A percentile compares a stretch with the other conserved stretches of the same genome.
Conservation (phyloP, 495 filamentous ascomycete species). For the Penicillium chermesinum region DNA sequence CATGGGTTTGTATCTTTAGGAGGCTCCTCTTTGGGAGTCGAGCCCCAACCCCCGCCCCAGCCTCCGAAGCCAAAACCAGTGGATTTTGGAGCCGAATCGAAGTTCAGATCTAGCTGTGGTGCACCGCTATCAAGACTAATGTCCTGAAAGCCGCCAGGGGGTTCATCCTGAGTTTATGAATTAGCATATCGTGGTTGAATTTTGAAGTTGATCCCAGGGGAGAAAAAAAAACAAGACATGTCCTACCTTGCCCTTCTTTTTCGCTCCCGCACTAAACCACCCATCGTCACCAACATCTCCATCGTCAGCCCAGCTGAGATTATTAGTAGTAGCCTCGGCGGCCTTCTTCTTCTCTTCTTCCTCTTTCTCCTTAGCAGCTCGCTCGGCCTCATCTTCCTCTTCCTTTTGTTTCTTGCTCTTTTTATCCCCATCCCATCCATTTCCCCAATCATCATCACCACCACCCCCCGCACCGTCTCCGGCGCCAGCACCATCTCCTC, state of each 20-base stretch:
- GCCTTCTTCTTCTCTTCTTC: conserved; percentile 34
- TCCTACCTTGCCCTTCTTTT: conserved; percentile 48
- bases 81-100: conserved; percentile 32
- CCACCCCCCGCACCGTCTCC: conserved; percentile 22
- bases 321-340: conserved; percentile 29
- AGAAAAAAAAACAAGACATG: no score
- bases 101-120: conserved; percentile 44
- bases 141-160: conserved; percentile 40
- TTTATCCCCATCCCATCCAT: conserved; percentile 37
- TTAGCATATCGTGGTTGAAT: conserved; percentile 1
- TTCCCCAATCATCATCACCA: conserved; percentile 32
- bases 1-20: conserved; percentile 40
- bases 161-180: conserved; percentile 17
- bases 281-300: conserved; percentile 21
- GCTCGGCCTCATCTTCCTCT: conserved; percentile 34
- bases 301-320: conserved; percentile 45
- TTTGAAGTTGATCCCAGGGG: no score
- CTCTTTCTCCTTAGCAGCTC: conserved; percentile 29
- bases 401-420: conserved; percentile 39
- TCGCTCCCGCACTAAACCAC: conserved; percentile 40
- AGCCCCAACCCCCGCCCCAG: conserved; percentile 29
- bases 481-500: conserved; percentile 34
- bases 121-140: conserved; percentile 38
- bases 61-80: conserved; percentile 27
- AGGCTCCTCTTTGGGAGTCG: conserved; percentile 28